Evolutionary conservation across 2,329 filamentous ascomycete species (phyloP).

Genomic region (Sclerotinia subarctica): DNA sequence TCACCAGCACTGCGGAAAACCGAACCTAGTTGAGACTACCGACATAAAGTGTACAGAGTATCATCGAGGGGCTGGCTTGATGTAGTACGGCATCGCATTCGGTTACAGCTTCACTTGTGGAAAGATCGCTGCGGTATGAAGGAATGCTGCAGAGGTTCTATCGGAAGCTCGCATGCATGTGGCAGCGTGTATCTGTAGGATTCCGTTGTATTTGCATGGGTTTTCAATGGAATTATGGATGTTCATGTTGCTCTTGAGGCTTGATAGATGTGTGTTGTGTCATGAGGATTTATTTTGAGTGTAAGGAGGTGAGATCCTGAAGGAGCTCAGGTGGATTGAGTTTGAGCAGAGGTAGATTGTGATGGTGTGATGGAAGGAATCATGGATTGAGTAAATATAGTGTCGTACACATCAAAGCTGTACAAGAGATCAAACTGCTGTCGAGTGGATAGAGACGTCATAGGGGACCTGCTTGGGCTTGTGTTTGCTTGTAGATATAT

Average conservation of each 20-base stretch:
- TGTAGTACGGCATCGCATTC: background rate
- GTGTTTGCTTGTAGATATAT: too few relatives aligned
- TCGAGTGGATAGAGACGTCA: too few relatives aligned
- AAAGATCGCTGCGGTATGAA: background rate
- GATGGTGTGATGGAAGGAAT: too few relatives aligned
- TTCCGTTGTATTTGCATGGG: background rate
- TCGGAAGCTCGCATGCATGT: background rate
- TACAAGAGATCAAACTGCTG: too few relatives aligned
- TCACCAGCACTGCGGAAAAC: background rate
- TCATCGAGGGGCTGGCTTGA: background rate
- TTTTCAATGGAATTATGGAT: too few relatives aligned
- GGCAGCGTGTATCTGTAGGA: background rate
- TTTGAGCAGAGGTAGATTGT: too few relatives aligned
- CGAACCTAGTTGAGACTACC: background rate
- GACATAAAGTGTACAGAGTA: background rate
- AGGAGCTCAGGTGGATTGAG: too few relatives aligned
- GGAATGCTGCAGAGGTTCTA: background rate
- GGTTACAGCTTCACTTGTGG: background rate
- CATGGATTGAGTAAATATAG: too few relatives aligned
- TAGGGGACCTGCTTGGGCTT: too few relatives aligned
- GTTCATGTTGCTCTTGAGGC: background rate
- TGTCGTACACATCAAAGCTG: too few relatives aligned
- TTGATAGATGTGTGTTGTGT: background rate
- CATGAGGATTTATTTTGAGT: background rate
- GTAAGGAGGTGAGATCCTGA: too few relatives aligned